Conservation (phyloP, 2,329 filamentous ascomycete genomes). For the Colletotrichum gloeosporioides region DNA sequence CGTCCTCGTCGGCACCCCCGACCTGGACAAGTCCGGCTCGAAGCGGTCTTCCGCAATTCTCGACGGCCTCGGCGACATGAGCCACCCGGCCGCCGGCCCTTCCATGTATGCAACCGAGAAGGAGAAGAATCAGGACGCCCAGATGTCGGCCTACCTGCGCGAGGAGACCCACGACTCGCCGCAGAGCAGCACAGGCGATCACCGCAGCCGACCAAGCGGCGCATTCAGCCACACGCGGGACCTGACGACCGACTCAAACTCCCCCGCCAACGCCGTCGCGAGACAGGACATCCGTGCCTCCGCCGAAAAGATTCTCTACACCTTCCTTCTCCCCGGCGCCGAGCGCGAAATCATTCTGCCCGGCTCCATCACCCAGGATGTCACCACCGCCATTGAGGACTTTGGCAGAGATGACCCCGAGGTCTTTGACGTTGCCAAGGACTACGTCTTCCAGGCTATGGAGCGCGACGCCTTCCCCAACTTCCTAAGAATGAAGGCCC, state of each 20-base stretch:
- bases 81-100: constrained; percentile 62
- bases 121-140: constrained; percentile 82
- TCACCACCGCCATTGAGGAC: constrained; percentile 88
- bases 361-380: constrained; percentile 82
- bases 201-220: constrained; percentile 53
- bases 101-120: constrained; percentile 71
- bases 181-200: constrained; percentile 49
- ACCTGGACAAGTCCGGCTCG: constrained; percentile 80
- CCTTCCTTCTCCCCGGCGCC: constrained; percentile 90
- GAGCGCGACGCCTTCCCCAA: constrained; percentile 98
- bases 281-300: constrained; percentile 90
- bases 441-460: constrained; percentile 99
- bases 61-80: constrained; percentile 74
- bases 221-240: constrained; percentile 67
- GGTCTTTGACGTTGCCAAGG: constrained; percentile 96
- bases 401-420: constrained; percentile 94
- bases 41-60: constrained; percentile 85
- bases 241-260: constrained; percentile 77
- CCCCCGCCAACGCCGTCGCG: constrained; percentile 82
- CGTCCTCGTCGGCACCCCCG: constrained; percentile 90
- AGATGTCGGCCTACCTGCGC: constrained; percentile 89
- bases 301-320: constrained; percentile 99
- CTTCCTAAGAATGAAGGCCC: constrained; percentile 91
- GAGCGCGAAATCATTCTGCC: constrained; percentile 96
- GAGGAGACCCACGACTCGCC: constrained; percentile 64